These are phyloP conservation scores for Ophiostoma triangulosporum DNA, from an alignment of 2,329 filamentous ascomycete species.

Conservation along the genomic window DNA sequence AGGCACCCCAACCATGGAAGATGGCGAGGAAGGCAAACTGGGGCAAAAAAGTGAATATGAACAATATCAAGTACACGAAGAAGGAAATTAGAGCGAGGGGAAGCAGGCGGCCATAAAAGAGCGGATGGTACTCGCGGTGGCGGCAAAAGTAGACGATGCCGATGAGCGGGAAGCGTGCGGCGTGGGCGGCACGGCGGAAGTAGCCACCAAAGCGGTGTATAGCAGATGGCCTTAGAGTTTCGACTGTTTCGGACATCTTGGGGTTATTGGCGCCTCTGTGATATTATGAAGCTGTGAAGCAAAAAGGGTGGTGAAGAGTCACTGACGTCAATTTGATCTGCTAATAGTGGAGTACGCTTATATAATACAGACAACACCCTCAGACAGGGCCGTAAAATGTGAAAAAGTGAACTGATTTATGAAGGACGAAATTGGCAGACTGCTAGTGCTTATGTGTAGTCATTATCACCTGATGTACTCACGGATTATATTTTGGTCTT, in stretches of 20 bases:
- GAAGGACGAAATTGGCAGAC: too few relatives aligned
- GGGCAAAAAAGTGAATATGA: slow-evolving; percentile 76
- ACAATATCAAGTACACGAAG: slow-evolving; percentile 73
- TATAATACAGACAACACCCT: too few relatives aligned
- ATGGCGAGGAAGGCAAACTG: slow-evolving; percentile 80
- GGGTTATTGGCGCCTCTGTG: background rate
- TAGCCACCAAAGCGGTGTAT: slow-evolving; percentile 7
- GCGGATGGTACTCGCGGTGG: slow-evolving; percentile 69
- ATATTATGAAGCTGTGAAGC: too few relatives aligned
- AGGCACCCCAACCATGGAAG: slow-evolving; percentile 80
- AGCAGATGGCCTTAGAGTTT: background rate
- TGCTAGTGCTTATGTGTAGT: too few relatives aligned
- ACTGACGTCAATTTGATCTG: too few relatives aligned
- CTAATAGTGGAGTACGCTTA: too few relatives aligned
- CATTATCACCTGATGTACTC: too few relatives aligned
- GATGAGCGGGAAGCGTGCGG: slow-evolving; percentile 44
- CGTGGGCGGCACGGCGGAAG: slow-evolving; percentile 15
- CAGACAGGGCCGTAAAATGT: too few relatives aligned
- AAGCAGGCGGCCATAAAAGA: slow-evolving; percentile 64
- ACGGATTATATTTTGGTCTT: too few relatives aligned
- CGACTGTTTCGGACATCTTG: background rate
- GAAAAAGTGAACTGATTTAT: too few relatives aligned
- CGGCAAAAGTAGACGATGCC: slow-evolving; percentile 72
- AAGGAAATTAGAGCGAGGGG: slow-evolving; percentile 71
- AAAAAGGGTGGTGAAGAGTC: too few relatives aligned